phyloP scores from a whole-genome alignment of 139 green algal genomes.

The Chlorella ohadii region DNA sequence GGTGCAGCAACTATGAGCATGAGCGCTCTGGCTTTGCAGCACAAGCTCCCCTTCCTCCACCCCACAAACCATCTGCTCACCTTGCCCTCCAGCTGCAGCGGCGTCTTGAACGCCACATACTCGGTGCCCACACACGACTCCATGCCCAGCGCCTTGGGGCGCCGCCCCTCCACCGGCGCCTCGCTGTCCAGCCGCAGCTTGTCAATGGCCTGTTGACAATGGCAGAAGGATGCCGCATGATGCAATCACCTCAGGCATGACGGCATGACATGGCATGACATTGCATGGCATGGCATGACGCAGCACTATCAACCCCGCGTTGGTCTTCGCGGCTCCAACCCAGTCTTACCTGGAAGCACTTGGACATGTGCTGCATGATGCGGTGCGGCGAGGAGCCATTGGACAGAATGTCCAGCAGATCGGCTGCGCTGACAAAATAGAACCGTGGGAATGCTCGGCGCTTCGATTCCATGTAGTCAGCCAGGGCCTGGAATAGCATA shows the following conservation, averaged over 20 bases:
- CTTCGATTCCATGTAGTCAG: conserved; percentile 92
- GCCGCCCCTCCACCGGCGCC: conserved; percentile 45
- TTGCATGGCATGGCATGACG: neutral
- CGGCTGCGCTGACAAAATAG: conserved; percentile 92
- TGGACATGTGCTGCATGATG: conserved; percentile 89
- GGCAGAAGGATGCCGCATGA: neutral
- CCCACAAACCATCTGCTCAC: conserved; percentile 22
- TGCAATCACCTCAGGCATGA: no score
- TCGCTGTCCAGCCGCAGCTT: conserved; percentile 84
- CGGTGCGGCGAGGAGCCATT: conserved; percentile 70
- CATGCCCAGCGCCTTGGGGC: conserved; percentile 82
- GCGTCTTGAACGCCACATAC: conserved; percentile 74
- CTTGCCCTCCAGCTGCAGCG: conserved; percentile 85
- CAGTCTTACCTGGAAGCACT: conserved; percentile 80
- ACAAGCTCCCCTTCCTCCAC: no score
- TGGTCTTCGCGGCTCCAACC: no score
- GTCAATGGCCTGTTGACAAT: conserved; percentile 72
- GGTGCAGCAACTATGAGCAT: no score
- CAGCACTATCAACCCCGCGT: no score
- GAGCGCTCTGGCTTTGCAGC: no score
- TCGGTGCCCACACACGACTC: conserved; percentile 88
- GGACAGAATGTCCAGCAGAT: conserved; percentile 93
- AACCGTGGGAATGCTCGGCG: conserved; percentile 92
- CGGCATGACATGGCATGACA: neutral
- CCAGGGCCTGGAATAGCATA: conserved; percentile 70